phyloP scores from a whole-genome alignment of 2,329 filamentous ascomycete genomes.

The Fusarium burgessii region DNA sequence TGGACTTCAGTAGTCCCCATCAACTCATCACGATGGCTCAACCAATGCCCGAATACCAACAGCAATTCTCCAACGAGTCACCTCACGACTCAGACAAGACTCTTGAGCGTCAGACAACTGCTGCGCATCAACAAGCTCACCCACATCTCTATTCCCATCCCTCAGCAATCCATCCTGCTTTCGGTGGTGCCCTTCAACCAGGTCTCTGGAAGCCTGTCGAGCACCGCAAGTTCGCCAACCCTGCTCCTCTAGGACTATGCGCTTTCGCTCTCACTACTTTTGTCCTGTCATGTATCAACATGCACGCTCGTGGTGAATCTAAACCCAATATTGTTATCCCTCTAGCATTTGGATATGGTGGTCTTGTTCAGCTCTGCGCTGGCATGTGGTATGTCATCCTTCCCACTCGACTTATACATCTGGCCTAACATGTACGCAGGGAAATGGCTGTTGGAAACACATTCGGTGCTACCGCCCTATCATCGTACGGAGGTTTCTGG shows the following conservation, averaged over 20 bases:
- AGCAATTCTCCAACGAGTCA: conserved; percentile 28
- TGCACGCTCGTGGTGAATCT: conserved; percentile 70
- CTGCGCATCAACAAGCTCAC: conserved; percentile 34
- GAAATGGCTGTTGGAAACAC: conserved; percentile 91
- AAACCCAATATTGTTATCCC: conserved; percentile 75
- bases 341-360: conserved; percentile 80
- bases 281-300: conserved; percentile 80
- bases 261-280: conserved; percentile 89
- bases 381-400: conserved; percentile 82
- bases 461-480: conserved; percentile 84
- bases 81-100: conserved; percentile 45
- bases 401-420: not conserved
- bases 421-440: conserved; percentile 59
- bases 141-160: conserved; percentile 46
- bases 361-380: conserved; percentile 78
- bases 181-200: conserved; percentile 78
- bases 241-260: conserved; percentile 79
- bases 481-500: conserved; percentile 89
- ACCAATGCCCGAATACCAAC: conserved; percentile 15
- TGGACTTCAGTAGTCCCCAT: not conserved
- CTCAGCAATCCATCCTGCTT: conserved; percentile 61
- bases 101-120: conserved; percentile 36
- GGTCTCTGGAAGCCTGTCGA: conserved; percentile 72
- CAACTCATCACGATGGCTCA: conserved; percentile 37
- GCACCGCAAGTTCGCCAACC: conserved; percentile 82